These are phyloP conservation scores for Jatropha curcas DNA, from an alignment of 345 rosid genomes.

Conservation along the genomic window DNA sequence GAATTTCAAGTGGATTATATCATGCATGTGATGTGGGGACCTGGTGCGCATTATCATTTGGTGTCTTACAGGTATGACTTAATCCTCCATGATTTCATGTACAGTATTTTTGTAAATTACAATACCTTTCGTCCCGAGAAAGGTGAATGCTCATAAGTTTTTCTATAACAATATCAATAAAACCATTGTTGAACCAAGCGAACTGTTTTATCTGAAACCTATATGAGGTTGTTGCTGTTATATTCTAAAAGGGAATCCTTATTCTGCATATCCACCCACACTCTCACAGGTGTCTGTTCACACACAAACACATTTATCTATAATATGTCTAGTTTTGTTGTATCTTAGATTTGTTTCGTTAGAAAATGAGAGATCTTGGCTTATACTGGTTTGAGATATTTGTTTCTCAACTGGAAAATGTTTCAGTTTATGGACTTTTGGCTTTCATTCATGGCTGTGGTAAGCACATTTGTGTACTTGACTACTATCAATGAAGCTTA, in stretches of 20 bases:
- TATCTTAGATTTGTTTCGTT: neutral
- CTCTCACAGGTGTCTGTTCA: neutral
- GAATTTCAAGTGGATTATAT: conserved; percentile 88
- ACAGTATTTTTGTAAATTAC: neutral
- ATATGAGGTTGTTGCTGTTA: neutral
- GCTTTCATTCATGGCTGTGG: conserved; percentile 99
- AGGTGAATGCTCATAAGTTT: neutral
- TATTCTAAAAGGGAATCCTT: neutral
- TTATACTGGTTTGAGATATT: conserved; percentile 19
- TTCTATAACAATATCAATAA: neutral
- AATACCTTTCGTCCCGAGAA: neutral
- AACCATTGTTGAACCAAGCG: neutral
- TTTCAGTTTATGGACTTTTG: conserved; percentile 99
- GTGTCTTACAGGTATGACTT: conserved; percentile 70
- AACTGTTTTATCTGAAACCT: neutral
- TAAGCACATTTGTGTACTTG: conserved; percentile 81
- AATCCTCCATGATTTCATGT: neutral
- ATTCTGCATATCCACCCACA: neutral
- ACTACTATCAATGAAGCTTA: conserved; percentile 66
- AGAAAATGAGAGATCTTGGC: neutral
- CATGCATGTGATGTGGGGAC: conserved; percentile 98
- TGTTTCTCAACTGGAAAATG: conserved; percentile 18
- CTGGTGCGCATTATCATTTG: conserved; percentile 75
- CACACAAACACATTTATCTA: neutral
- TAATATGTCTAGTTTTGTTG: neutral